A percentile compares a stretch with the other conserved stretches of the same genome.
Conservation (phyloP, 495 filamentous ascomycete species). For the Podospora conica region DNA sequence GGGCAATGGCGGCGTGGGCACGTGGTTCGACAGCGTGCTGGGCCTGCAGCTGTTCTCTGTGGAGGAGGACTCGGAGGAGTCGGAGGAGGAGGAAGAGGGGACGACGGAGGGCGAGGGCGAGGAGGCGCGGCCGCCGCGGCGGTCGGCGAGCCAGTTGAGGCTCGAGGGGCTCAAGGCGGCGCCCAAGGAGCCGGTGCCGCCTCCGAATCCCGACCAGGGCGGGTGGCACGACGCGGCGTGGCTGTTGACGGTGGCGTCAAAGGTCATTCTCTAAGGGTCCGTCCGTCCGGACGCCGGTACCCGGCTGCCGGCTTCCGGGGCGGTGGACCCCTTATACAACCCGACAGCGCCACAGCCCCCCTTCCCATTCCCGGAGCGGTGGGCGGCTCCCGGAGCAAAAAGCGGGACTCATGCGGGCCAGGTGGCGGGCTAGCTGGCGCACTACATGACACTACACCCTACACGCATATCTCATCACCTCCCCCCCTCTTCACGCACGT, state of each 20-base stretch:
- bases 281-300: neutral
- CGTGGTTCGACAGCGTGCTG: conserved; percentile 68
- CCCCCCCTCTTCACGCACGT: neutral
- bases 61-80: conserved; percentile 50
- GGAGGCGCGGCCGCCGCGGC: conserved; percentile 26
- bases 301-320: neutral
- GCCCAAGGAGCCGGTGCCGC: conserved; percentile 28
- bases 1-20: conserved; percentile 62
- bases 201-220: conserved; percentile 46
- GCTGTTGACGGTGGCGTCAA: conserved; percentile 71
- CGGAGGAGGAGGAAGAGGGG: conserved; percentile 37
- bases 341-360: neutral
- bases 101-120: conserved; percentile 28
- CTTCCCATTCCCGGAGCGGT: neutral
- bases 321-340: neutral
- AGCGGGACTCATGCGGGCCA: neutral
- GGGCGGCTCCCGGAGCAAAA: neutral
- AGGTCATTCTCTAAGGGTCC: conserved; percentile 53
- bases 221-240: conserved; percentile 82
- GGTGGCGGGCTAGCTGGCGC: neutral
- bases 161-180: conserved; percentile 15
- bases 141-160: conserved; percentile 16
- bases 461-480: too few species aligned
- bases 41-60: conserved; percentile 75
- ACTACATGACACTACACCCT: neutral